Conservation (phyloP, 257 asterid genomes). For the Galeopsis tetrahit region DNA sequence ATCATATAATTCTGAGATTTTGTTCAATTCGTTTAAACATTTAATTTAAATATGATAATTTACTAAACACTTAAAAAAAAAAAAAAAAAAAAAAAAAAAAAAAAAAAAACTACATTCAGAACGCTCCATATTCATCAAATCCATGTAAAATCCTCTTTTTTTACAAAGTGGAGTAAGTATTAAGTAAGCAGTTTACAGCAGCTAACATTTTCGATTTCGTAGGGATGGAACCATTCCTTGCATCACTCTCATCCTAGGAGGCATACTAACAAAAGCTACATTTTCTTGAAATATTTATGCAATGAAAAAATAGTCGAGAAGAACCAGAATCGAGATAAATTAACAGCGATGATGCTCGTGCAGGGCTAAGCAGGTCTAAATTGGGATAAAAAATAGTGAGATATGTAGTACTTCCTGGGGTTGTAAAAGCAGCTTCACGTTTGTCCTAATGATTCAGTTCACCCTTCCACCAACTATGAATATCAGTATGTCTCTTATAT, state of each 20-base stretch:
- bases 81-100: too few relatives aligned
- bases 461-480: slow-evolving; percentile 92
- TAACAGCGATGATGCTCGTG: background rate
- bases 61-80: too few relatives aligned
- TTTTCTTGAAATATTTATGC: background rate
- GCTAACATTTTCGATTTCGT: background rate
- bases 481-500: slow-evolving; percentile 58
- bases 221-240: slow-evolving; percentile 91
- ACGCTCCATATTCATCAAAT: too few relatives aligned
- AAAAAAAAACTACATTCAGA: too few relatives aligned
- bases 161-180: too few relatives aligned
- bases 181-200: background rate
- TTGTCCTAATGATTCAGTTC: slow-evolving; percentile 82
- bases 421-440: slow-evolving; percentile 70
- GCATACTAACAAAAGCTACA: slow-evolving; percentile 82
- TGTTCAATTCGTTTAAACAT: too few relatives aligned
- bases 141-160: too few relatives aligned
- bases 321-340: background rate
- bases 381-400: slow-evolving; percentile 58
- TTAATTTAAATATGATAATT: too few relatives aligned
- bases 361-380: slow-evolving; percentile 68
- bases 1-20: too few relatives aligned
- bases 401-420: slow-evolving; percentile 66
- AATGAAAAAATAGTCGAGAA: background rate
- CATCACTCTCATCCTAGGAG: slow-evolving; percentile 89